Conservation (phyloP, 2,329 filamentous ascomycete genomes). For the Passalora sequoiae region DNA sequence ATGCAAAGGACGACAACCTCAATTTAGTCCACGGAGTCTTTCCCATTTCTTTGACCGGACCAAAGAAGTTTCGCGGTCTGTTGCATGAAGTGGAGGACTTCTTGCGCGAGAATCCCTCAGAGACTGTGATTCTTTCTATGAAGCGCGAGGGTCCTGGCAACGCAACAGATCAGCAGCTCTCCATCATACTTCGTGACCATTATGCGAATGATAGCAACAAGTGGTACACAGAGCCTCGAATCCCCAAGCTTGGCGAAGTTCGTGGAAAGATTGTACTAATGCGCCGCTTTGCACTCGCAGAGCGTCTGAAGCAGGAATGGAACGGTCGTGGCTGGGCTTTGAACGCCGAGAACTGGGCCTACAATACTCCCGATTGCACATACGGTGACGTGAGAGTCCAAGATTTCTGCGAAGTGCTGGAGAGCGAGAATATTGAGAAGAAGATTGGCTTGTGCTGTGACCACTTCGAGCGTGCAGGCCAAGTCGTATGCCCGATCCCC, state of each 20-base stretch:
- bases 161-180: slow-evolving; percentile 72
- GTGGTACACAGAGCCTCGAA: slow-evolving; percentile 74
- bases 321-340: slow-evolving; percentile 53
- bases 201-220: slow-evolving; percentile 56
- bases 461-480: slow-evolving; percentile 66
- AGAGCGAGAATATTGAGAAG: slow-evolving; percentile 67
- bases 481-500: slow-evolving; percentile 35
- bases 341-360: slow-evolving; percentile 66
- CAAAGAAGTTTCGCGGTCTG: slow-evolving; percentile 71
- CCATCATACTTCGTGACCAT: slow-evolving; percentile 64
- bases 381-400: slow-evolving; percentile 77
- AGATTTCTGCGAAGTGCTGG: slow-evolving; percentile 86
- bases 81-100: slow-evolving; percentile 64
- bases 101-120: slow-evolving; percentile 68
- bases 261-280: slow-evolving; percentile 80
- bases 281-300: slow-evolving; percentile 65
- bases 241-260: slow-evolving; percentile 72
- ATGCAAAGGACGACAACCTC: slow-evolving; percentile 57
- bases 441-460: slow-evolving; percentile 71
- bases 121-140: slow-evolving; percentile 78
- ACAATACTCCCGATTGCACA: slow-evolving; percentile 75
- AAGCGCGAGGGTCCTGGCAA: slow-evolving; percentile 87
- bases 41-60: slow-evolving; percentile 76
- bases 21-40: slow-evolving; percentile 86
- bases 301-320: slow-evolving; percentile 49